These are phyloP conservation scores for Cutaneotrichosporon sp. DNA, from an alignment of 1,284 basidiomycete genomes.

Conservation along the genomic window DNA sequence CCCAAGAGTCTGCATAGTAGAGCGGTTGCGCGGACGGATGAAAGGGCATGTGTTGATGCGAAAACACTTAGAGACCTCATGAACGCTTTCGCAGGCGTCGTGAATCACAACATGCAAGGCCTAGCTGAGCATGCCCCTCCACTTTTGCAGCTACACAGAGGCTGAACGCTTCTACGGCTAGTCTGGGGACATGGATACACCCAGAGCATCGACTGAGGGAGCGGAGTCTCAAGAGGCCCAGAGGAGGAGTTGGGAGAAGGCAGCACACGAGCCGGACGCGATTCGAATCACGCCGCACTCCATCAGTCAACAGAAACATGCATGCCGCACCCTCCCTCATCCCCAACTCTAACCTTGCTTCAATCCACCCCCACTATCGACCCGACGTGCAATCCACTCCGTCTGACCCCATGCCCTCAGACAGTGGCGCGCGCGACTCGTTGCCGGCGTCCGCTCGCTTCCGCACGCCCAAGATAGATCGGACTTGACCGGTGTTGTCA, in stretches of 20 bases:
- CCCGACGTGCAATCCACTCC: too few species aligned
- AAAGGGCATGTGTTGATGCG: conserved; percentile 1
- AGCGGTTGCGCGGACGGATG: not conserved
- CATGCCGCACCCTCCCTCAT: not conserved
- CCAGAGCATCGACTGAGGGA: too few species aligned
- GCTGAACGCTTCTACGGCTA: not conserved
- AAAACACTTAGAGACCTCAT: not conserved
- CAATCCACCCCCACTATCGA: not conserved
- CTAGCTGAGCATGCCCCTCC: not conserved
- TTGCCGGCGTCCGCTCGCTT: too few species aligned
- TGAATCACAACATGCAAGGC: conserved; percentile 1
- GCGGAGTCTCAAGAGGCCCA: too few species aligned
- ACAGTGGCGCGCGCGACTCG: too few species aligned
- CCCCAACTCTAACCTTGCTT: not conserved
- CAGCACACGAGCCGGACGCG: not conserved
- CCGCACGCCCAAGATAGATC: too few species aligned
- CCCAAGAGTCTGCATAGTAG: not conserved
- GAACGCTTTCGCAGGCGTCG: not conserved
- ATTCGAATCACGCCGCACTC: not conserved
- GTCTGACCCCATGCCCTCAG: too few species aligned
- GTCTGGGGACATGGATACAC: too few species aligned
- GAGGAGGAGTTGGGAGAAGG: not conserved
- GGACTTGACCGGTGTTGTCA: too few species aligned
- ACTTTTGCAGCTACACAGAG: not conserved
- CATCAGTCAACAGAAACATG: not conserved